Base-by-base conservation (phyloP, 1,284 basidiomycete species). In the Ganoderma lucidum region DNA sequence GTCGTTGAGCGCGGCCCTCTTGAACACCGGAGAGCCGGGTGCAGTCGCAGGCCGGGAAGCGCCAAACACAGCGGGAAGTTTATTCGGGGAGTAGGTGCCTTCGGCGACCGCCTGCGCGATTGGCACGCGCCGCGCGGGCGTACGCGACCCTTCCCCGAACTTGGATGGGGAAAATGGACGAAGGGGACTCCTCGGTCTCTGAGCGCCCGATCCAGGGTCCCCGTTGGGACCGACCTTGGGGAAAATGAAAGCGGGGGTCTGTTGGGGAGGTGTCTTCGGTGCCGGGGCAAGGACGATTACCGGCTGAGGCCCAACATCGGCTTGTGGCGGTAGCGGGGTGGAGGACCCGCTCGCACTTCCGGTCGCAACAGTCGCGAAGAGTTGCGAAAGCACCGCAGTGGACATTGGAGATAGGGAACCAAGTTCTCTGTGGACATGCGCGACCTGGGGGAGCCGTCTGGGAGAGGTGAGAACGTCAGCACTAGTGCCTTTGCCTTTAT, bases 61-160 rank as follows among this genome's bases (percentile, higher is more conserved):
- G 45, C 66, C 41, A 37, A 71, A 71, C 8, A 67, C 59, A 2
- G 70, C 70, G 19, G 70, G 72, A 12, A 73, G 65, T 73, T 85
- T 89, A 70, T 83, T 80, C 0, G 86, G 81, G 3, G 88, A 88
- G 32, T 86, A 75, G 65, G 83, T 83, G 6, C 87, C 87, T 53
- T 84, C 82, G 12, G 81, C 78, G 70, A 88, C 78, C 1, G 85
- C 86, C 70, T 87, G 80, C 41, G 83, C 79, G 6, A 91, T 83
- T 10, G 86, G 85, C 61, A 92, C 84, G 69, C 90, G 84, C 61
- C 87, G 85, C 5, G 90, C 90, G 53, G 90, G 90, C 3, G 89
- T 89, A 51, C 84, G 85, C 60, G 75, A 74, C 15, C 81, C 77
- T 55, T 86, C 83, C 56, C 83, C 78, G 6, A 79, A 71, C 30